Percentiles rank a stretch among this genome's conserved stretches.
Evolutionary conservation across 345 rosid species (phyloP).

Genomic region (Euphorbia pulcherrima): DNA sequence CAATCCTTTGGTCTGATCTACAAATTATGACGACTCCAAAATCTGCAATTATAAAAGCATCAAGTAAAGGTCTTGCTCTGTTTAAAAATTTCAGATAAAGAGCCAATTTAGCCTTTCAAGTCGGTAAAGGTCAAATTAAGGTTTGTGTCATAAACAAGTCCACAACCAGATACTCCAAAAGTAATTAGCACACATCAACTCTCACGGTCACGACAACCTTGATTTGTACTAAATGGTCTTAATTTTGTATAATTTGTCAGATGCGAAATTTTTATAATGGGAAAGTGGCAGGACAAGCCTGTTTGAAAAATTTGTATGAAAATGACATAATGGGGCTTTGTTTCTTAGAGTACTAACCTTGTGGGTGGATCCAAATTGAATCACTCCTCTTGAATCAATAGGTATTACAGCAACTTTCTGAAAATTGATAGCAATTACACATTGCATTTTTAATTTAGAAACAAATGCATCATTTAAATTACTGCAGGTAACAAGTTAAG

Average conservation of each 20-base stretch:
- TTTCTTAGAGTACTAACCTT: conserved; percentile 49
- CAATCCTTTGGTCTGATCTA: conserved; percentile 48
- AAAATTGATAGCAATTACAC: conserved; percentile 22
- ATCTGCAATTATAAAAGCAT: conserved; percentile 43
- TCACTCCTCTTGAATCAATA: conserved; percentile 55
- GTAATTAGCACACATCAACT: too few relatives aligned
- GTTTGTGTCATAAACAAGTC: too few relatives aligned
- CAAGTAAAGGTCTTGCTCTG: background rate
- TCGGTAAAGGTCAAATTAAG: background rate
- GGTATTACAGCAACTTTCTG: conserved; percentile 81
- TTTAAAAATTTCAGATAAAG: background rate
- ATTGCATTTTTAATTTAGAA: background rate
- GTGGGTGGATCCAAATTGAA: conserved; percentile 72
- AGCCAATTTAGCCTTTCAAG: background rate
- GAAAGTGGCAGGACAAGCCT: background rate
- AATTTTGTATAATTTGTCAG: too few relatives aligned
- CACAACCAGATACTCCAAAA: too few relatives aligned
- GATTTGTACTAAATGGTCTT: too few relatives aligned
- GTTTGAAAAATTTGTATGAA: background rate
- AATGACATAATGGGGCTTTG: conserved; percentile 2
- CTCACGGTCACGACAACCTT: too few relatives aligned
- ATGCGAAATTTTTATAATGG: background rate
- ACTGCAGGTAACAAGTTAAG: background rate
- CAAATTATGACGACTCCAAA: conserved; percentile 50
- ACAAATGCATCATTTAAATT: too few relatives aligned